Conservation (phyloP, 2,329 filamentous ascomycete genomes). For the Ophiobolus disseminans region DNA sequence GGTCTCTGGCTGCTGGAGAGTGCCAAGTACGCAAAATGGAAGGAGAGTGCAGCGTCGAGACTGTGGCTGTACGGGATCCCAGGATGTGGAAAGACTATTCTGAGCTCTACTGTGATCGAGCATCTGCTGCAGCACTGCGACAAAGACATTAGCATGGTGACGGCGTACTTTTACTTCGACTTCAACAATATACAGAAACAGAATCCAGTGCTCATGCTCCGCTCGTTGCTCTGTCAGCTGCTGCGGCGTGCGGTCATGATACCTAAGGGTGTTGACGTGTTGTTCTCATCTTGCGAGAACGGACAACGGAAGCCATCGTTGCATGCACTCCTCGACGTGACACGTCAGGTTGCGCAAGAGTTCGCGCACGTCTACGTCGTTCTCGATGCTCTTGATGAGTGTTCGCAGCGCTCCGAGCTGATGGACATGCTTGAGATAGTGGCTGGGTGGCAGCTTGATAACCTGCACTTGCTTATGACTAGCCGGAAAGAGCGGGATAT, state of each 20-base stretch:
- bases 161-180: constrained; percentile 40
- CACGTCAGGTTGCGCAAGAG: constrained; percentile 34
- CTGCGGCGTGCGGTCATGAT: constrained; percentile 21
- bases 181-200: constrained; percentile 52
- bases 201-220: constrained; percentile 41
- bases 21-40: constrained; percentile 41
- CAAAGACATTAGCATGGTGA: constrained; percentile 11
- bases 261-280: constrained; percentile 24
- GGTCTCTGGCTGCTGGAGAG: constrained; percentile 48
- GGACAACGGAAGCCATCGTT: constrained; percentile 30
- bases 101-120: constrained; percentile 49
- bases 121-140: constrained; percentile 27
- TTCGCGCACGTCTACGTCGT: constrained; percentile 24
- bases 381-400: constrained; percentile 43
- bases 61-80: constrained; percentile 52
- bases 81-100: constrained; percentile 54
- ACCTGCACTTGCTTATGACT: constrained; percentile 34
- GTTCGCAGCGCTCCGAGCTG: constrained; percentile 25
- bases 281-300: constrained; percentile 34
- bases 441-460: constrained; percentile 26
- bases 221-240: constrained; percentile 50
- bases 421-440: constrained; percentile 30
- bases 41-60: constrained; percentile 30
- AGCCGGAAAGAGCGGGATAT: constrained; percentile 41
- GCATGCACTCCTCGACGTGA: constrained; percentile 25